Evolutionary conservation across 495 filamentous ascomycete species (phyloP), one percentile per base, ranked within the genome.

Genomic region (Penicillium manginii): DNA sequence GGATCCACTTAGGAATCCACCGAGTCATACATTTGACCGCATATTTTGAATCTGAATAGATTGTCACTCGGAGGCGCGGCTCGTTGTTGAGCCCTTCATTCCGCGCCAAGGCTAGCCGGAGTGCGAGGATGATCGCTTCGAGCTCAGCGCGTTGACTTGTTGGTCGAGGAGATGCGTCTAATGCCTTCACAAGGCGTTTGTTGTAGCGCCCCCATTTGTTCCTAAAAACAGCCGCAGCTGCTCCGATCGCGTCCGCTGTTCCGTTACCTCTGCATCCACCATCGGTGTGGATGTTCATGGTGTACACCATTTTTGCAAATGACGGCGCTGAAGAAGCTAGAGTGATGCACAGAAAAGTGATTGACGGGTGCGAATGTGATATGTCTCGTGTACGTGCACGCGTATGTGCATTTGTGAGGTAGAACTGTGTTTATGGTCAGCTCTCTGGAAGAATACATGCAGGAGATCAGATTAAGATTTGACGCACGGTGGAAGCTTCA

Each of bases 181-280:
- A 8, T 8, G 17, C 7, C 9, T 15, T 42, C 39, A 8, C 9
- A 8, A n/a, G n/a, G 15, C 12, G n/a, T n/a, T 42, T 42, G 39
- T 5, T 26, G 26, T 43, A 17, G 40, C 40, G 15, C 3, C 35
- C 12, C 2, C 6, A 17, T 9, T 4, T 17, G n/a, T 6, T 21
- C 40, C 1, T 43, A n/a, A 43, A 43, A 18, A 43, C 15, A 2
- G 17, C 40, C 6, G 40, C 40, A n/a, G 40, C 40, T 4, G 40
- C 40, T 2, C 15, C 40, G 2, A 17, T 43, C 4, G 40, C 40
- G 1, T 17, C 4, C 8, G 40, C 29, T 43, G 11, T 12, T 19
- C 40, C 32, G 22, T 55, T 43, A 14, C 46, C 51, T 31, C 53
- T 54, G 14, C 40, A 43, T 3, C 40, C 40, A 1, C 40, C 40